Base-by-base conservation (phyloP, 1,284 basidiomycete species). In the Xerocomus amazonicus region DNA sequence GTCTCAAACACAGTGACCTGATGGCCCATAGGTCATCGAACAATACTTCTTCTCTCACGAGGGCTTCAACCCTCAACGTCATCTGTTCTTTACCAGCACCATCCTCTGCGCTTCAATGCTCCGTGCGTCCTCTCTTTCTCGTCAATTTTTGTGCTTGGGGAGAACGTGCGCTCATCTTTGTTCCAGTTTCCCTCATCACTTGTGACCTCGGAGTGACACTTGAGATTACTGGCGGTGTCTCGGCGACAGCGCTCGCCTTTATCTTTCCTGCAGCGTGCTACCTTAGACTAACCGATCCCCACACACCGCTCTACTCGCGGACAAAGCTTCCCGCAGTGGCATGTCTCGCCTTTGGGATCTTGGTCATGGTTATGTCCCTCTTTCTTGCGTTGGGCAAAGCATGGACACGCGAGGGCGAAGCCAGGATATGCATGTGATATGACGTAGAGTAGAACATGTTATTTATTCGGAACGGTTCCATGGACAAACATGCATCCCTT, bases 131-230 rank as follows among this genome's bases (percentile, higher is more conserved):
- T 17, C 23, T 16, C 13, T 31, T 8, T 36, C 4, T 34, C 14
- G 14, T 34, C 12, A 31, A 31, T 31, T 14, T 14, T 13, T 13
- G 14, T 36, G 35, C 13, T 27, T 14, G 4, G 12, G 13, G 39
- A 28, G 27, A 14, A 28, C 19, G 38, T 5, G 4, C 29, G 52
- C 13, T 53, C 12, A 9, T 31, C 1, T 32, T 26, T 27, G 17
- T 34, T 34, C 14, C 67, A 92, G 92, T 99, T 48, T 84, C 94
- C 9, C 77, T 99, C 43, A 76, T 93, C 42, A 98, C 96, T 0
- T 98, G 95, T 69, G 96, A 99, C 70, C 79, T 99, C 12, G 97
- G 97, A 32, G 88, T 98, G 34, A 97, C 97, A 71, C 84, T 99
- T 34, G 97, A 99, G 72, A 89, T 99, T 45, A 97, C 95, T 0